Base-by-base conservation (phyloP, 768 basidiomycete genomes). In the Scleroderma bovista region DNA sequence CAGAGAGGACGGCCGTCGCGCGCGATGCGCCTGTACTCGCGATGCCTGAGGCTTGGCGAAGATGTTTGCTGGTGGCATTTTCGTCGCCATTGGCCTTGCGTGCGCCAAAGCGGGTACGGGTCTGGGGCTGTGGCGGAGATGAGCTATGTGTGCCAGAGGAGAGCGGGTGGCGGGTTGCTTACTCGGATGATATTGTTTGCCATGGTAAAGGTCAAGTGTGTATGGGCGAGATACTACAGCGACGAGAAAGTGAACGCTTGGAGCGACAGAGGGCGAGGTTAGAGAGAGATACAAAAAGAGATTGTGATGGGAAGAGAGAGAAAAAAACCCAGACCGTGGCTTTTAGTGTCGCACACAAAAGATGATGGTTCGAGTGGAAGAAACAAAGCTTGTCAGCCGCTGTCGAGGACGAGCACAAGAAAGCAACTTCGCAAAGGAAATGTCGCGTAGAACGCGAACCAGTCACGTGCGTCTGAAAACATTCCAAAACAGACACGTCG, bases 21-120 rank as follows among this genome's bases (percentile, higher is more conserved):
- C 84, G 80, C 50, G 77, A 71, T 39, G 79, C 69, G 38, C 75
- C 78, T 44, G 71, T 60, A 46, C 66, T 57, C 32, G 73, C 62
- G 56, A 68, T 69, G 55, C 72, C 76, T 16, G 84, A 85, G 16
- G 74, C 56, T 57, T 86, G 83, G 51, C 86, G 83, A 32, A 75
- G 61, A 60, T 88, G 83, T 67, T 73, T 80, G 58, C 77, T 79
- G 60, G 76, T 77, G 44, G 87, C 84, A 61, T 91, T 89, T 72
- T 90, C 88, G 64, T 90, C 88, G 53, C 71, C 79, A 66, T 85
- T 88, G 62, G 68, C 70, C 64, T 74, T 78, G 59, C 87, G 85
- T 56, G 78, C 70, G 56, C 81, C 72, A 42, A 77, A 70, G 58
- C 88, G 81, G 54, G 72, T 70, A 60, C 88, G 84, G 70, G 83